A percentile compares a stretch with the other conserved stretches of the same genome.
These are phyloP conservation scores for Magnolia changhungtana DNA, from an alignment of 164 flowering plant species.

Conservation along the genomic window DNA sequence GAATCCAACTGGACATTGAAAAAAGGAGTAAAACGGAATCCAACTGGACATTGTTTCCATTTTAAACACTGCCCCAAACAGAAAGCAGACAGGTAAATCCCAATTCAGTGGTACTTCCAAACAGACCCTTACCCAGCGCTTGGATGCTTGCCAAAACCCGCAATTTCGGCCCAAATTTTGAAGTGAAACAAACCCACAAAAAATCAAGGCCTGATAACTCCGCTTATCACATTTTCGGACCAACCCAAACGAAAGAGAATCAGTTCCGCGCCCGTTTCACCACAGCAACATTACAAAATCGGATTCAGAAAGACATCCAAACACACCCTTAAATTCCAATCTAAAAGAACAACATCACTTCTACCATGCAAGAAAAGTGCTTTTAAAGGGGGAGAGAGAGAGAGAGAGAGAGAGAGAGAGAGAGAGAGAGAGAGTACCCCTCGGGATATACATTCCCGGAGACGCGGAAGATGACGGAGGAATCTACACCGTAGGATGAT, in stretches of 20 bases:
- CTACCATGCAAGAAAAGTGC: neutral
- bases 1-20: too few species aligned
- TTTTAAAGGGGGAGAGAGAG: neutral
- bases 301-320: neutral
- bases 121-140: neutral
- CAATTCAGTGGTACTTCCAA: neutral
- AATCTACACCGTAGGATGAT: neutral
- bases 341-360: neutral
- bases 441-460: neutral
- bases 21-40: too few species aligned
- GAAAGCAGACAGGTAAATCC: too few species aligned
- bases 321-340: neutral
- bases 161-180: neutral
- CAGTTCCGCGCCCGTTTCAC: too few species aligned
- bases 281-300: neutral
- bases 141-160: neutral
- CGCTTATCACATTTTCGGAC: neutral
- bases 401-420: neutral
- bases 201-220: neutral
- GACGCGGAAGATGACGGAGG: slow-evolving; percentile 1
- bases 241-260: neutral
- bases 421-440: neutral
- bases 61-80: too few species aligned
- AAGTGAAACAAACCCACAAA: neutral
- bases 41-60: too few species aligned